Conservation (phyloP, 2,329 filamentous ascomycete genomes). For the Ambrosiella cleistominuta region DNA sequence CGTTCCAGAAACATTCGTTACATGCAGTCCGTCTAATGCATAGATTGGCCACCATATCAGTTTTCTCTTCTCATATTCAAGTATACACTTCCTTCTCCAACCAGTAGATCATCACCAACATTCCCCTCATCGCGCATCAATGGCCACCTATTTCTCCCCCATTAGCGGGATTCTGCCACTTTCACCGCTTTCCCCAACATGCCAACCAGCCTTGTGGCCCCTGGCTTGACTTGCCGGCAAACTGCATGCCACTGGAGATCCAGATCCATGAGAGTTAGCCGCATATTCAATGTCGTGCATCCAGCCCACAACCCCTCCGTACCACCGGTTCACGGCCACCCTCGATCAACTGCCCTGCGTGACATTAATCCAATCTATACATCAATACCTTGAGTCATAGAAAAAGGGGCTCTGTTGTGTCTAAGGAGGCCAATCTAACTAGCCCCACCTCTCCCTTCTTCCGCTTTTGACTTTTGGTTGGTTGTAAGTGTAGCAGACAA, state of each 20-base stretch:
- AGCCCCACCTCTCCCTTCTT: neutral
- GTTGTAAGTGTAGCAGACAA: neutral
- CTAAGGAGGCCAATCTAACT: neutral
- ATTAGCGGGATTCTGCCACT: neutral
- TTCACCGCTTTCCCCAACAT: neutral
- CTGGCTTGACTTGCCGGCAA: neutral
- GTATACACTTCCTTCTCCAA: neutral
- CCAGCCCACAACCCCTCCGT: neutral
- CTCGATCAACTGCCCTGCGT: neutral
- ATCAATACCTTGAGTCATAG: no score
- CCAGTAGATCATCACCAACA: neutral
- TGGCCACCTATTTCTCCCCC: neutral
- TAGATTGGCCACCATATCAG: neutral
- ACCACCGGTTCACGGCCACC: neutral
- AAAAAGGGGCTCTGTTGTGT: neutral
- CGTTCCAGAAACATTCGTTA: neutral
- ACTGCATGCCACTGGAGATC: neutral
- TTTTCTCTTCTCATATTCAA: no score
- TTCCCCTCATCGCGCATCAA: neutral
- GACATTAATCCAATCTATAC: neutral
- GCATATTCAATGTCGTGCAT: neutral
- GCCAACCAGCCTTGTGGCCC: neutral
- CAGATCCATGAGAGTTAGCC: neutral
- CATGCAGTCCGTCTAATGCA: neutral
- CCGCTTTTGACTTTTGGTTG: neutral